These are phyloP conservation scores for Blastocystis sp. DNA, from an alignment of 352 stramenopile genomes.

Conservation along the genomic window DNA sequence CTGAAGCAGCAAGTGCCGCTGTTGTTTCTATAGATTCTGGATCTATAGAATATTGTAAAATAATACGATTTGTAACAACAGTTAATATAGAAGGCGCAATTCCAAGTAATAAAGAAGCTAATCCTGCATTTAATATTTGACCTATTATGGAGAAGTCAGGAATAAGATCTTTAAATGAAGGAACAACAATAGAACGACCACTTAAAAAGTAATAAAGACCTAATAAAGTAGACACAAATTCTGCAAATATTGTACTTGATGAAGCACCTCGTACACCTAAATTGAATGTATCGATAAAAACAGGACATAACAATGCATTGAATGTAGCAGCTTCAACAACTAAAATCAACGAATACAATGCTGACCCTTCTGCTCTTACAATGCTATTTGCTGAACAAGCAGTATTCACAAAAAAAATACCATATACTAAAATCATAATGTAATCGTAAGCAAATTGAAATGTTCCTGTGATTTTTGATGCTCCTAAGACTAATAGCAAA, in stretches of 20 bases:
- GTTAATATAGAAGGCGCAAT: constrained; percentile 23
- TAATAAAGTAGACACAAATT: constrained; percentile 4
- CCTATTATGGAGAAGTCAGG: neutral
- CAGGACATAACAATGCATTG: too few relatives aligned
- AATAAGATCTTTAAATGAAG: neutral
- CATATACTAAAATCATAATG: too few relatives aligned
- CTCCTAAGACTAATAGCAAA: neutral
- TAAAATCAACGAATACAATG: too few relatives aligned
- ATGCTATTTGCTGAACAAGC: too few relatives aligned
- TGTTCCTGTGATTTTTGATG: too few relatives aligned
- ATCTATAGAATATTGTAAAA: constrained; percentile 21
- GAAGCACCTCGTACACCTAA: constrained; percentile 11
- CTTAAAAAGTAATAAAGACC: constrained; percentile 6
- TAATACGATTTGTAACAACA: constrained; percentile 20
- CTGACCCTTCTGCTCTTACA: too few relatives aligned
- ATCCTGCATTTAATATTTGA: constrained; percentile 8
- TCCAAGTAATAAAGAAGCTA: constrained; percentile 11
- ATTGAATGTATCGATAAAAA: constrained; percentile 8
- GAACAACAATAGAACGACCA: constrained; percentile 1
- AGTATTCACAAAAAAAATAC: too few relatives aligned
- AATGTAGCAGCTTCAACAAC: too few relatives aligned
- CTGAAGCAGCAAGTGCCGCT: constrained; percentile 12
- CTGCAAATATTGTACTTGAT: constrained; percentile 6
- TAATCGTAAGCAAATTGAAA: too few relatives aligned
- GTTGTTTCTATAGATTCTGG: constrained; percentile 6